Conservation (phyloP, 768 basidiomycete genomes). For the Leccinum truebloodii region DNA sequence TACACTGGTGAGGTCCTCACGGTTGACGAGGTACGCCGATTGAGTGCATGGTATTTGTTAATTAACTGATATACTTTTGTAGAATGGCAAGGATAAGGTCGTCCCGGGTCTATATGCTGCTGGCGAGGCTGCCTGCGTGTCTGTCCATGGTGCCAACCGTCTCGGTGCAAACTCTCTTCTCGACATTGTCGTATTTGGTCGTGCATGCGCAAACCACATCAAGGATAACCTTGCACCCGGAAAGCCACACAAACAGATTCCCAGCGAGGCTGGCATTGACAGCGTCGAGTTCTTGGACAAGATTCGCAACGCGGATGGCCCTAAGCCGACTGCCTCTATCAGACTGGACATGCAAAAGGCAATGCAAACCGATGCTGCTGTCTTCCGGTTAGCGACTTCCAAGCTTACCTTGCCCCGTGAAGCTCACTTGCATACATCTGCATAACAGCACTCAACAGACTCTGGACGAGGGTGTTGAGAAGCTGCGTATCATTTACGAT, state of each 20-base stretch:
- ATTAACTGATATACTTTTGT: slow-evolving; percentile 4
- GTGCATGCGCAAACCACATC: slow-evolving; percentile 99
- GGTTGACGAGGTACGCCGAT: slow-evolving; percentile 54
- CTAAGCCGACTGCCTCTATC: slow-evolving; percentile 85
- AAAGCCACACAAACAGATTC: slow-evolving; percentile 85
- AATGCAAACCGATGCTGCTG: slow-evolving; percentile 97
- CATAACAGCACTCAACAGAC: slow-evolving; percentile 73
- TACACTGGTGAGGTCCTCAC: slow-evolving; percentile 98
- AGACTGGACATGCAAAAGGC: slow-evolving; percentile 98
- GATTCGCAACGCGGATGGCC: slow-evolving; percentile 80
- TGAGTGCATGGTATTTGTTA: neutral
- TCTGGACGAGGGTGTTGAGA: slow-evolving; percentile 90
- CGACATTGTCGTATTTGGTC: slow-evolving; percentile 99
- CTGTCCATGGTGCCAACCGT: slow-evolving; percentile 99
- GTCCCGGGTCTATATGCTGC: slow-evolving; percentile 98
- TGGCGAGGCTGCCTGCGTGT: slow-evolving; percentile 98
- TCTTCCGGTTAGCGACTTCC: slow-evolving; percentile 68
- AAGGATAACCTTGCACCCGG: slow-evolving; percentile 87
- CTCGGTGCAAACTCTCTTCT: slow-evolving; percentile 98
- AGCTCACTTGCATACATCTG: slow-evolving; percentile 4
- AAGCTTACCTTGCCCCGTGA: neutral
- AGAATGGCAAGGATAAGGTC: slow-evolving; percentile 86
- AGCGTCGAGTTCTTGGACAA: slow-evolving; percentile 88
- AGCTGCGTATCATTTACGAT: slow-evolving; percentile 83
- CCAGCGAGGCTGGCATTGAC: slow-evolving; percentile 81